phyloP scores from a whole-genome alignment of 306 rosid genomes.

The Quercus glauca region DNA sequence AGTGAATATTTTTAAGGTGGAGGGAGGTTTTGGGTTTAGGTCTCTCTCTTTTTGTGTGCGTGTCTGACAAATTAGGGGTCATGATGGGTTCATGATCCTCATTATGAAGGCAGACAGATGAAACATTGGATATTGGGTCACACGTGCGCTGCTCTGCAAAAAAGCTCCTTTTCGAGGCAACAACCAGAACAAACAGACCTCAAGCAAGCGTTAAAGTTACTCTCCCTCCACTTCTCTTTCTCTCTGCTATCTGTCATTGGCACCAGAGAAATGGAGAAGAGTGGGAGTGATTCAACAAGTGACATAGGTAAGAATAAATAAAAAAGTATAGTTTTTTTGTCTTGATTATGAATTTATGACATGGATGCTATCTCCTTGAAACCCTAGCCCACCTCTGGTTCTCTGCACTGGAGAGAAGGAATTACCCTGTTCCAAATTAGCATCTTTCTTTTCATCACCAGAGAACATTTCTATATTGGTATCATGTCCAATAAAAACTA shows the following conservation, averaged over 20 bases:
- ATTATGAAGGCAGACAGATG: conserved; percentile 37
- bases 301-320: conserved; percentile 24
- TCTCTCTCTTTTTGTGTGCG: not conserved
- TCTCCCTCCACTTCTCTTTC: conserved; percentile 1
- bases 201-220: conserved; percentile 45
- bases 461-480: conserved; percentile 15
- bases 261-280: conserved; percentile 22
- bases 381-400: conserved; percentile 52
- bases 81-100: conserved; percentile 33
- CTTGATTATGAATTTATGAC: conserved; percentile 35
- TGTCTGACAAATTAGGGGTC: conserved; percentile 52
- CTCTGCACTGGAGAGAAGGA: conserved; percentile 25
- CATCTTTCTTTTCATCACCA: conserved; percentile 7
- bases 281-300: conserved; percentile 24
- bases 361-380: conserved; percentile 56
- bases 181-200: conserved; percentile 60
- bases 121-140: conserved; percentile 80
- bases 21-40: conserved; percentile 41
- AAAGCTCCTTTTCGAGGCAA: conserved; percentile 90
- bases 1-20: not conserved
- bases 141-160: conserved; percentile 79
- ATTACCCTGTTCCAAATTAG: conserved; percentile 27
- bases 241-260: conserved; percentile 21
- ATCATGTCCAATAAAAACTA: not conserved
- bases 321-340: conserved; percentile 25